Base-by-base conservation (phyloP, 257 asterid genomes). In the Striga asiatica region DNA sequence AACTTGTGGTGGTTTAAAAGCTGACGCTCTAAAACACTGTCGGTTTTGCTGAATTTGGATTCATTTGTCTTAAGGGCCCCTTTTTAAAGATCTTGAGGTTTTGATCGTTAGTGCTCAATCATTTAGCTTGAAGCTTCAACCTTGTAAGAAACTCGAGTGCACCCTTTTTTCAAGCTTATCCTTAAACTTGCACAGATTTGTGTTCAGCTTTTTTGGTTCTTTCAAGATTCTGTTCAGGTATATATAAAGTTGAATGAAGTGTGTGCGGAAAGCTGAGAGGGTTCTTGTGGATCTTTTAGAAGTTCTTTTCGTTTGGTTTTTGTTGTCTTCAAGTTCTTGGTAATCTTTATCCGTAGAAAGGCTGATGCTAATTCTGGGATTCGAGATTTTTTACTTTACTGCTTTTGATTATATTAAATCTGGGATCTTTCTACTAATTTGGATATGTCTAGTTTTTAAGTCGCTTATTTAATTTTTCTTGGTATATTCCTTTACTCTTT, bases 11-110 rank as follows among this genome's bases (percentile, higher is more conserved):
- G 3, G 2, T 7, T 34, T 8, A 34, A 8, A 34, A 34, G n/a
- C n/a, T 34, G 8, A 29, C 11, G 5, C 13, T 34, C 41, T 34
- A 34, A 7, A 3, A 34, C 11, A 34, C 13, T 34, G 8, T 34
- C 1, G 7, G 41, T 16, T 32, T 32, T 6, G 1, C 28, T 50
- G 37, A 11, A 34, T 50, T 67, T 49, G 16, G 58, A 32, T 56
- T 54, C 23, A n/a, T n/a, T n/a, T n/a, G n/a, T 31, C 43, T 43
- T 17, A 37, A 71, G 61, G 51, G 69, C 72, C 72, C 32, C 49
- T 12, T 28, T 55, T n/a, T n/a, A n/a, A n/a, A n/a, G n/a, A n/a
- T n/a, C n/a, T n/a, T 21, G 8, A 1, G 0, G 41, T 58, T 56
- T 23, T 31, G 46, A 31, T 51, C n/a, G n/a, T n/a, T n/a, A n/a